Evolutionary conservation across 495 filamentous ascomycete genomes (phyloP).

Genomic region (Hyaloscypha hepaticicola): DNA sequence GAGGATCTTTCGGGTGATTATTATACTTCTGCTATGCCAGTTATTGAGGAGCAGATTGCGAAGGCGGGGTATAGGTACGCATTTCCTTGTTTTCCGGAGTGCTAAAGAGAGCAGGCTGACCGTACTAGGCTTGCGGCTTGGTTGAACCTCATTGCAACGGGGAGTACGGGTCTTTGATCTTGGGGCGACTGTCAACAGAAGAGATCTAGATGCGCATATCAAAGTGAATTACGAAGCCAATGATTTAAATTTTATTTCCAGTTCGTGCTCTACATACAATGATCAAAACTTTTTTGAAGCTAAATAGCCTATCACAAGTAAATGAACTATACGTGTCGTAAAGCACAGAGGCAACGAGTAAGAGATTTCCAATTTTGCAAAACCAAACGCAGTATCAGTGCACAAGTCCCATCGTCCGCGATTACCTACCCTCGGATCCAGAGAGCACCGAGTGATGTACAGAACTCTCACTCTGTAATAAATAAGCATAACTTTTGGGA

Average conservation of each 20-base stretch:
- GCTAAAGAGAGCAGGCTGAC: neutral
- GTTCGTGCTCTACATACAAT: neutral
- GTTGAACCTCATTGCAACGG: neutral
- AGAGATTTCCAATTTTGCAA: too few species aligned
- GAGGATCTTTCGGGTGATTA: slow-evolving; percentile 51
- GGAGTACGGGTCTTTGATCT: neutral
- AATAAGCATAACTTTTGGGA: too few species aligned
- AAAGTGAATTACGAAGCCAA: neutral
- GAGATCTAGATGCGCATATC: neutral
- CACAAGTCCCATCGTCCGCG: too few species aligned
- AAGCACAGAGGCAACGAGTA: too few species aligned
- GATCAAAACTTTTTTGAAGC: neutral
- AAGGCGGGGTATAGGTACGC: slow-evolving; percentile 53
- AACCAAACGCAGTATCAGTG: too few species aligned
- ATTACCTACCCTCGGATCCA: too few species aligned
- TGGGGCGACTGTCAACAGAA: neutral
- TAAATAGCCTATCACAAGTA: too few species aligned
- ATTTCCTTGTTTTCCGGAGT: neutral
- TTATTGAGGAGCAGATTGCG: slow-evolving; percentile 61
- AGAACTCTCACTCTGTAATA: too few species aligned
- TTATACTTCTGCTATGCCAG: slow-evolving; percentile 49
- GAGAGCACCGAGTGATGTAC: too few species aligned
- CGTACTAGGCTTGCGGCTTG: neutral
- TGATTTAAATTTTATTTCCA: neutral
- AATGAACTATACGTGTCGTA: too few species aligned